phyloP scores from a whole-genome alignment of 2,329 filamentous ascomycete species.

The Phaeosphaeriaceae sp. region DNA sequence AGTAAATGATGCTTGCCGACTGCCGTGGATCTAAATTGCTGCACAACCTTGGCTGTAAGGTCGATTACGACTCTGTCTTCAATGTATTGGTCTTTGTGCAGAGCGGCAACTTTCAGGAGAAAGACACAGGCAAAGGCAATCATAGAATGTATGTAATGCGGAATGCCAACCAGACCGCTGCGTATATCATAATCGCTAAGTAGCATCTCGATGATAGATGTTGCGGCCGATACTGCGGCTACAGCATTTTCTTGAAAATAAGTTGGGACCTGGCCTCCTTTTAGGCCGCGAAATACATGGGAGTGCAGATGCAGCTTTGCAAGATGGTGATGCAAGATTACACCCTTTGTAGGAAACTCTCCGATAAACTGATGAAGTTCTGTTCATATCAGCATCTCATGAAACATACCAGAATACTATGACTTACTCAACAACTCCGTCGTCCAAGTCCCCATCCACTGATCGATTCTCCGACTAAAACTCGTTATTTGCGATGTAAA shows the following conservation, averaged over 20 bases:
- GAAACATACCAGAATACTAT: background rate
- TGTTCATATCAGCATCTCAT: constrained; percentile 28
- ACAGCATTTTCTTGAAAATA: constrained; percentile 56
- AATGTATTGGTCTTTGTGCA: constrained; percentile 50
- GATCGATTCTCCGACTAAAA: constrained; percentile 52
- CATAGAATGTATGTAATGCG: constrained; percentile 61
- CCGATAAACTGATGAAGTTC: constrained; percentile 55
- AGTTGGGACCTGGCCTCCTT: constrained; percentile 55
- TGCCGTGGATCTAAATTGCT: constrained; percentile 50
- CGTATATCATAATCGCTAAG: constrained; percentile 53
- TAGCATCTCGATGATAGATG: constrained; percentile 54
- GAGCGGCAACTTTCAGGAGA: constrained; percentile 56
- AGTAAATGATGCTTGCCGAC: constrained; percentile 56
- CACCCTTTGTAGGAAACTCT: constrained; percentile 58
- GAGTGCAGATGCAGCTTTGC: constrained; percentile 61
- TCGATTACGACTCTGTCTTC: constrained; percentile 48
- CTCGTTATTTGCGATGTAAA: constrained; percentile 60
- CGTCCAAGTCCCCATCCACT: constrained; percentile 60
- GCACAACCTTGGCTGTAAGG: constrained; percentile 48
- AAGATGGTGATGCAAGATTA: constrained; percentile 61
- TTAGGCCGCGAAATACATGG: constrained; percentile 56
- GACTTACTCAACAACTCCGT: constrained; percentile 52
- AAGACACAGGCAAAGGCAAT: constrained; percentile 62
- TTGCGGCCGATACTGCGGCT: constrained; percentile 57
- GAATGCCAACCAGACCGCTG: constrained; percentile 53